Conservation (phyloP, 352 stramenopile species). For the Pythium scleroteichum region DNA sequence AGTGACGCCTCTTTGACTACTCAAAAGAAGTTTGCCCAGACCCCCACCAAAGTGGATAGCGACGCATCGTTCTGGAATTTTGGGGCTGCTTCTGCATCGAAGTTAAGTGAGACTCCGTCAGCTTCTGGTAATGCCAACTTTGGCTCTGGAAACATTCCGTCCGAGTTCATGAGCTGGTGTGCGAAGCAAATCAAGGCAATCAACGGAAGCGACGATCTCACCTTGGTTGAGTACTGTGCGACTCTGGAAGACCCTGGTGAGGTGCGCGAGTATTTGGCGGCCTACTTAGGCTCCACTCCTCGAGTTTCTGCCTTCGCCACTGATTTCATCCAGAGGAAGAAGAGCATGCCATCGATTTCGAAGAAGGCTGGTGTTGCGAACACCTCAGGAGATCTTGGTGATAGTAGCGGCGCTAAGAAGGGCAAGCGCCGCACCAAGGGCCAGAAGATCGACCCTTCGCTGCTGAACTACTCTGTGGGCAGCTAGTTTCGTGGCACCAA, state of each 20-base stretch:
- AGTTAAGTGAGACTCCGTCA: conserved; percentile 23
- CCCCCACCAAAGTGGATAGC: conserved; percentile 47
- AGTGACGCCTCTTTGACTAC: conserved; percentile 13
- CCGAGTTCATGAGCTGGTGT: conserved; percentile 81
- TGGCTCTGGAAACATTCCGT: conserved; percentile 46
- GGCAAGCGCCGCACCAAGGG: conserved; percentile 62
- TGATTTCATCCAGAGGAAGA: conserved; percentile 96
- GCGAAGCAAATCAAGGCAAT: conserved; percentile 81
- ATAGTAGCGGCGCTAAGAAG: conserved; percentile 52
- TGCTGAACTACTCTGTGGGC: conserved; percentile 69
- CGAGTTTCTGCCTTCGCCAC: conserved; percentile 97
- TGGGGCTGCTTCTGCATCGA: conserved; percentile 40
- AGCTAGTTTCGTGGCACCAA: conserved; percentile 26
- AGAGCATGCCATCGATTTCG: conserved; percentile 39
- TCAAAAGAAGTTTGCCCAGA: conserved; percentile 29
- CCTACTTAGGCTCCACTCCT: conserved; percentile 94
- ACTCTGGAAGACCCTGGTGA: conserved; percentile 93
- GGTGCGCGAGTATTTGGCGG: conserved; percentile 95
- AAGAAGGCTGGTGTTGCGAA: conserved; percentile 40
- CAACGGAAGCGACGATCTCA: conserved; percentile 74
- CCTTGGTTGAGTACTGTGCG: conserved; percentile 94
- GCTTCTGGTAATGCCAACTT: conserved; percentile 33
- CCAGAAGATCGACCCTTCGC: conserved; percentile 72
- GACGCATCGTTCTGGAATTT: conserved; percentile 89
- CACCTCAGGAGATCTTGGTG: conserved; percentile 27